Evolutionary conservation across 768 basidiomycete species (phyloP), one percentile per base, ranked within the genome.

Genomic region (Tylopilus sp.): DNA sequence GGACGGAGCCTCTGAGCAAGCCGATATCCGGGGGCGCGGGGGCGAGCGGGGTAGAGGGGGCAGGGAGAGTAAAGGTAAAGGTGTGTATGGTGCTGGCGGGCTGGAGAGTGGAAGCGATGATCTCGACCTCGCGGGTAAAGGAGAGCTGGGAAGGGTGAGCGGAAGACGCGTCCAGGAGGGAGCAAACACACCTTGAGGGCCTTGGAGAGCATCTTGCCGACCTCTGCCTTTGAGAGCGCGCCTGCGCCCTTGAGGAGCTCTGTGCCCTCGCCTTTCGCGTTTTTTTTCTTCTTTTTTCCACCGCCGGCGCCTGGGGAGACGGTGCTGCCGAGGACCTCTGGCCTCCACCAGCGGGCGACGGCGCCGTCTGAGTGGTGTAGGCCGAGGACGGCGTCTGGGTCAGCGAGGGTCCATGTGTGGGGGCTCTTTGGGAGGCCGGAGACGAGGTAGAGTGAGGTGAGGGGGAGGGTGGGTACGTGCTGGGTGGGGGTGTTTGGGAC

Each of bases 101-200:
- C 59, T 95, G 91, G 10, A 95, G 79, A 0, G 92, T 91, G n/a
- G 93, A 92, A 13, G 93, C 91, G 65, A 98, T 88, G 50, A 98
- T 86, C 67, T 95, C 92, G 39, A 95, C 89, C 67, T 95, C 93
- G 47, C 88, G 87, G 31, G 90, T 83, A 69, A 95, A 94, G 8
- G 91, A 91, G 40, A 95, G 83, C 91, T 94, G 36, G 17, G 4
- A 28, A 17, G 17, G 0, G 47, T 52, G 47, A 47, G 33, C 12
- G 22, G 52, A 26, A 43, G 3, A 21, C 18, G 43, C n/a, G 1
- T 20, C 20, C 8, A 1, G n/a, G 4, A 28, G 28, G 13, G 21
- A 9, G 23, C 6, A 35, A 31, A 60, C 69, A 51, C 52, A 89
- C 90, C 80, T 95, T 95, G 65, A 94, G 81, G 6, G 89, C 86